phyloP scores from a whole-genome alignment of 1,139 yeast genomes.

The Kluyveromyces sp. region DNA sequence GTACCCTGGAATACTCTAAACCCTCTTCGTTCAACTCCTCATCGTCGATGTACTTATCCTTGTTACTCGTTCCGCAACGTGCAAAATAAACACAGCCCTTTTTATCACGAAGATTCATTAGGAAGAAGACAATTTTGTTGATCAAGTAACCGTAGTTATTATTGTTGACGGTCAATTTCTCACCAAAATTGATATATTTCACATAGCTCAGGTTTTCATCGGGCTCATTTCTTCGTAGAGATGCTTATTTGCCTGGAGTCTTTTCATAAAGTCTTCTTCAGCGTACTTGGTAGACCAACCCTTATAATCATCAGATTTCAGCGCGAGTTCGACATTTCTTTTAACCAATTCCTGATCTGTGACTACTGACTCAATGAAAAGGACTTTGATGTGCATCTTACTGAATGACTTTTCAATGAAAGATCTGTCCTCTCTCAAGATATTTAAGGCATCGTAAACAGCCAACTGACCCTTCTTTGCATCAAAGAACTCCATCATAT shows the following conservation, averaged over 20 bases:
- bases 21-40: constrained; percentile 64
- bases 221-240: constrained; percentile 46
- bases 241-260: constrained; percentile 45
- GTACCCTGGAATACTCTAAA: constrained; percentile 39
- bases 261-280: constrained; percentile 48
- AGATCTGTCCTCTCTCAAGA: constrained; percentile 59
- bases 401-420: constrained; percentile 49
- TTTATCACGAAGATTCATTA: constrained; percentile 81
- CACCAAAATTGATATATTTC: constrained; percentile 87
- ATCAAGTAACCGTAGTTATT: constrained; percentile 82
- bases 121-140: constrained; percentile 79
- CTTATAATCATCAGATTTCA: constrained; percentile 78
- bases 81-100: constrained; percentile 85
- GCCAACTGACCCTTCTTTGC: constrained; percentile 86
- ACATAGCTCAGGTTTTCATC: constrained; percentile 56
- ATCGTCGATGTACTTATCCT: constrained; percentile 41
- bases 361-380: constrained; percentile 83
- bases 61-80: constrained; percentile 56
- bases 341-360: constrained; percentile 64
- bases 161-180: constrained; percentile 60
- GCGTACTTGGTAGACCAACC: constrained; percentile 65
- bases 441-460: constrained; percentile 92
- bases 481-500: constrained; percentile 62
- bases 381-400: constrained; percentile 56
- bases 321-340: constrained; percentile 78